Percentiles rank a stretch among this genome's conserved stretches.
Evolutionary conservation across 2,329 filamentous ascomycete genomes (phyloP).

Genomic region (Pseudogymnoascus destructans): DNA sequence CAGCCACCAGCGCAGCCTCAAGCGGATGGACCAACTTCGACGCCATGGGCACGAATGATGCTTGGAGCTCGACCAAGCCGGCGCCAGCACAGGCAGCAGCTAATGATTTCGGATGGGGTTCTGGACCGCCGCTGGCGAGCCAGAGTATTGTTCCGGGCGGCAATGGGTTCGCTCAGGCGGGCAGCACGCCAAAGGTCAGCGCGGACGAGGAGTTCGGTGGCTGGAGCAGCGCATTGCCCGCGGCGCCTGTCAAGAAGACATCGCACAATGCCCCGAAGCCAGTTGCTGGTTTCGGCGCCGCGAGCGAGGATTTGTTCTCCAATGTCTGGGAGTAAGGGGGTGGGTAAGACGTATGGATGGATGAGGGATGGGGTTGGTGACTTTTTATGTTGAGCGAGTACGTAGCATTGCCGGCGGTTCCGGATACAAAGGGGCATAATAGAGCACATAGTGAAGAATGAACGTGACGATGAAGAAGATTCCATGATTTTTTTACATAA

Average conservation of each 20-base stretch:
- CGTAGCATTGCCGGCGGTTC: slow-evolving; percentile 6
- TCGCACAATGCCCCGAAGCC: slow-evolving; percentile 38
- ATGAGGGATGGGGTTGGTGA: not conserved
- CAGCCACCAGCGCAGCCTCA: slow-evolving; percentile 21
- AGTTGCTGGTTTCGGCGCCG: slow-evolving; percentile 43
- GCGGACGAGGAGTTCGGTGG: slow-evolving; percentile 94
- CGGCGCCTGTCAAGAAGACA: slow-evolving; percentile 31
- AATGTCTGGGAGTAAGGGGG: slow-evolving; percentile 74
- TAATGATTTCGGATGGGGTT: slow-evolving; percentile 50
- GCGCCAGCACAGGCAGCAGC: slow-evolving; percentile 29
- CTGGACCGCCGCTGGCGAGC: slow-evolving; percentile 37
- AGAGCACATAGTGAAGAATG: not conserved
- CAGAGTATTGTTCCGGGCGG: slow-evolving; percentile 49
- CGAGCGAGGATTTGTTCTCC: slow-evolving; percentile 77
- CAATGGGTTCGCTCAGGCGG: slow-evolving; percentile 35
- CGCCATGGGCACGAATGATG: slow-evolving; percentile 72
- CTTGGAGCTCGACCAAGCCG: slow-evolving; percentile 49
- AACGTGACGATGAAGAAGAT: not conserved
- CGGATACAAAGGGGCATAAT: slow-evolving; percentile 2
- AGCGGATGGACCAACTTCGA: slow-evolving; percentile 41
- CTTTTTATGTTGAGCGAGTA: slow-evolving; percentile 5
- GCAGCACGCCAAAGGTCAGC: slow-evolving; percentile 45
- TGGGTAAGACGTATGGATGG: not conserved
- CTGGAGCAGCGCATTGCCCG: slow-evolving; percentile 66
- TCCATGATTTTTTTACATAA: slow-evolving; percentile 5